These are phyloP conservation scores for Xerocomus spinulosus DNA, from an alignment of 768 basidiomycete genomes.

Conservation along the genomic window DNA sequence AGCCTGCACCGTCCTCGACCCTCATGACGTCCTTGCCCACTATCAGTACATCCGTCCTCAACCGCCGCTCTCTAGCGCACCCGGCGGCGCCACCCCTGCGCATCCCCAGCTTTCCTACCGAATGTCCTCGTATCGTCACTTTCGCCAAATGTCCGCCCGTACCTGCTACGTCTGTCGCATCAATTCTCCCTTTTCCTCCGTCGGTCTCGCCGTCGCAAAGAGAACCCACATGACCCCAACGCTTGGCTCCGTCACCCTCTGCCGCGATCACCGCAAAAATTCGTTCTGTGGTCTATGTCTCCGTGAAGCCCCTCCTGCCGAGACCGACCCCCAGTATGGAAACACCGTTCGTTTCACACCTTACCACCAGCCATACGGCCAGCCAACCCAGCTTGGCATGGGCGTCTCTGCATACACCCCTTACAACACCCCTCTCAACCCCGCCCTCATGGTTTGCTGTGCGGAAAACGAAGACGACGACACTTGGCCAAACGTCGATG, in stretches of 20 bases:
- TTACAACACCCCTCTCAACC: constrained; percentile 22
- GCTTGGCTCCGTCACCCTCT: constrained; percentile 47
- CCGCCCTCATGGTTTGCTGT: constrained; percentile 40
- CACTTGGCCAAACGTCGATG: constrained; percentile 57
- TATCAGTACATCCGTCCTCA: constrained; percentile 44
- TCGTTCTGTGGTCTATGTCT: constrained; percentile 68
- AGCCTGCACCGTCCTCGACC: constrained; percentile 58
- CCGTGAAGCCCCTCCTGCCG: constrained; percentile 50
- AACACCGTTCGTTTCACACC: constrained; percentile 29
- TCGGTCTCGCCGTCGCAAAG: constrained; percentile 52
- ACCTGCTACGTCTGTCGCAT: constrained; percentile 68
- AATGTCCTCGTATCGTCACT: constrained; percentile 55
- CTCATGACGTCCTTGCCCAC: constrained; percentile 49
- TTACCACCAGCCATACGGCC: constrained; percentile 30
- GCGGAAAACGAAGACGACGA: constrained; percentile 72
- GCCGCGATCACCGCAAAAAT: constrained; percentile 60
- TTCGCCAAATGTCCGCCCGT: constrained; percentile 49
- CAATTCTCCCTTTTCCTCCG: constrained; percentile 49
- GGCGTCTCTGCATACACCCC: constrained; percentile 24
- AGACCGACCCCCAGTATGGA: constrained; percentile 35
- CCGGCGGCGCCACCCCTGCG: constrained; percentile 32
- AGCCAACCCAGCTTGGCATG: constrained; percentile 14
- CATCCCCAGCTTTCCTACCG: constrained; percentile 33
- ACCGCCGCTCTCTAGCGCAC: constrained; percentile 25
- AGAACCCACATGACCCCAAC: constrained; percentile 38